Evolutionary conservation across 192 early-diverging fungal genomes (phyloP).

Genomic region (Diversispora eburnea): DNA sequence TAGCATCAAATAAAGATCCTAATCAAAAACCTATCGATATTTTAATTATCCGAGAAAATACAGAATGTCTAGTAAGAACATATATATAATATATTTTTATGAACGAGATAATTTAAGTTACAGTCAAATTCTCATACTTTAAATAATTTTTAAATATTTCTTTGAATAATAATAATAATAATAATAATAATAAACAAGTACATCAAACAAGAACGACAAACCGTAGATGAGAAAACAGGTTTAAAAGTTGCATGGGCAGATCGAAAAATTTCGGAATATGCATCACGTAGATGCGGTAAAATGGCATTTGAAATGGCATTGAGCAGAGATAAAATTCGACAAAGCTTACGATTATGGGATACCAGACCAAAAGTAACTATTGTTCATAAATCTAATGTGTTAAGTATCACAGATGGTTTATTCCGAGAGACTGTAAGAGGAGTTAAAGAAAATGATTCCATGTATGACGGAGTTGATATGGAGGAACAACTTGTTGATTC

Average conservation of each 20-base stretch:
- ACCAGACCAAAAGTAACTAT: constrained; percentile 79
- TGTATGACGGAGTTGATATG: constrained; percentile 62
- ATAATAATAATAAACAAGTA: constrained; percentile 58
- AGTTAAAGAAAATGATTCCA: constrained; percentile 64
- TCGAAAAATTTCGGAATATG: constrained; percentile 85
- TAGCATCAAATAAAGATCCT: constrained; percentile 44
- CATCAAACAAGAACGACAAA: constrained; percentile 74
- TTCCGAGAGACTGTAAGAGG: constrained; percentile 88
- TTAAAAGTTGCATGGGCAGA: constrained; percentile 76
- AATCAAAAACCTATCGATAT: constrained; percentile 81
- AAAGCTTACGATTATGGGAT: constrained; percentile 61
- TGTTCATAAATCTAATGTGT: constrained; percentile 97
- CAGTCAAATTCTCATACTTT: too few relatives aligned
- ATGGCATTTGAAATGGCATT: constrained; percentile 94
- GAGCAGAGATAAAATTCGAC: constrained; percentile 67
- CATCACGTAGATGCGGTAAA: constrained; percentile 79
- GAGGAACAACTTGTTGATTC: constrained; percentile 99
- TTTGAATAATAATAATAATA: background rate
- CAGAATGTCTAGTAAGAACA: constrained; percentile 82
- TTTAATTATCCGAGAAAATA: constrained; percentile 97
- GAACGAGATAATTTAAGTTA: background rate
- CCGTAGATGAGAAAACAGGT: constrained; percentile 61
- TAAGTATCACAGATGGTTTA: constrained; percentile 92
- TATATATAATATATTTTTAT: background rate
- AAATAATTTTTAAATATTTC: background rate